phyloP scores from a whole-genome alignment of 2,329 filamentous ascomycete genomes.

The Penicillium sp. region DNA sequence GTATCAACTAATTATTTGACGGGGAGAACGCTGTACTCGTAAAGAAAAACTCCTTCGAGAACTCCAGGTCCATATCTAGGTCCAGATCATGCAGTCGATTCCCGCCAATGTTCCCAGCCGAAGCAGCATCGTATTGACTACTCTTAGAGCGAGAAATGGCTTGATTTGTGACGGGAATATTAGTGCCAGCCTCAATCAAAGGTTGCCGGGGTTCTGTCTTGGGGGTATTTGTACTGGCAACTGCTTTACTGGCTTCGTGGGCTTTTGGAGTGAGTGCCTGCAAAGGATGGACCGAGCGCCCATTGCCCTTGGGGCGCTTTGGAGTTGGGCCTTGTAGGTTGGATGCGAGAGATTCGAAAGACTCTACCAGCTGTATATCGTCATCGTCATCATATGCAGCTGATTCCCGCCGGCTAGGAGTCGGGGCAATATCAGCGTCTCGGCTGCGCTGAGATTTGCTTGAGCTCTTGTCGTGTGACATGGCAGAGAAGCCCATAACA shows the following conservation, averaged over 20 bases:
- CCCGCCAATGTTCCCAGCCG: conserved; percentile 20
- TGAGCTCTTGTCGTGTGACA: conserved; percentile 22
- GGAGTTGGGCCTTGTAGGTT: conserved; percentile 29
- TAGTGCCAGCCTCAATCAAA: conserved; percentile 32
- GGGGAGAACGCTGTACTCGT: conserved; percentile 38
- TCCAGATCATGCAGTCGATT: conserved; percentile 35
- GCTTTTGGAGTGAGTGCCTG: conserved; percentile 15
- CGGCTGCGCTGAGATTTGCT: conserved; percentile 22
- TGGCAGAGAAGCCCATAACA: conserved; percentile 42
- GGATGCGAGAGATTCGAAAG: conserved; percentile 29
- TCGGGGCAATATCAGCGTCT: conserved; percentile 15
- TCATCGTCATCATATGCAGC: conserved; percentile 25
- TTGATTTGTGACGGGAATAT: conserved; percentile 33
- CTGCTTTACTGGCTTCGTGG: conserved; percentile 3
- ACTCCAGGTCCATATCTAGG: conserved; percentile 41
- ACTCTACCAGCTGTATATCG: conserved; percentile 23
- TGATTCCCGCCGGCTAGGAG: conserved; percentile 19
- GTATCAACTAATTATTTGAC: not conserved
- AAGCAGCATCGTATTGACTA: conserved; percentile 8
- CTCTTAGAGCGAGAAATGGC: conserved; percentile 17
- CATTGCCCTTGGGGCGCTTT: conserved; percentile 34
- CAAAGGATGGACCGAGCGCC: conserved; percentile 20
- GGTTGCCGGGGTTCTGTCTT: conserved; percentile 23
- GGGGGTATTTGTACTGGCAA: not conserved
- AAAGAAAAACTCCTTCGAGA: conserved; percentile 42